Base-by-base conservation (phyloP, 2,329 filamentous ascomycete species). In the Aspergillus caelatus region DNA sequence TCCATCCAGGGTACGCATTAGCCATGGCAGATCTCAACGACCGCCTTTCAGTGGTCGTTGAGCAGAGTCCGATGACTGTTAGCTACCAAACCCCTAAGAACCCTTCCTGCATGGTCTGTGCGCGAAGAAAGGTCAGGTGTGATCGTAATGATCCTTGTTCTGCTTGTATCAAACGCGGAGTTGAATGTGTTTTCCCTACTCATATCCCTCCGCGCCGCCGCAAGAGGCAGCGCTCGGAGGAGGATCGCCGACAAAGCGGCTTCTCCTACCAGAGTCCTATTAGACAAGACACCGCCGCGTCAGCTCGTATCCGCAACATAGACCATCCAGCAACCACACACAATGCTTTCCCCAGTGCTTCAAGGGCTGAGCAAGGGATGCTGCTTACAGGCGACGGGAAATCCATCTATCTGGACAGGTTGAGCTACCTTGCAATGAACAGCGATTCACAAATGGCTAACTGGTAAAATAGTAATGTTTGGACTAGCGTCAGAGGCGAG, bases 111-210 rank as follows among this genome's bases (percentile, higher is more conserved):
- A 23, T 58, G 28, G 57, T 58, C 26, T 64, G 62, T 30, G 50
- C 55, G 39, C 53, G 50, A 19, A 52, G 41, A 50, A 64, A 62
- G 56, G 62, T 62, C 58, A 52, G 34, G 55, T 64, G 62, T 14
- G 62, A 64, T 32, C 58, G 59, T 23, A 53, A 53, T 14, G 10
- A 57, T 43, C 59, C 59, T 34, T 64, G 62, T 41, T 64, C 59
- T 9, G 30, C 59, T 19, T 64, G 62, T 34, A 14, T 19, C 23
- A 61, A 48, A 21, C 48, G 55, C 14, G 48, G 41, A 7, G 41
- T 26, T 8, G 48, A 64, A 4, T 64, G 62, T 30, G 30, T 59
- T n/a, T 64, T 61, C 32, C 59, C 48, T 23, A 56, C 48, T 23
- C 58, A 53, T 30, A 7, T 46, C 12, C 62, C 45, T 32, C 46